These are phyloP conservation scores for Lactarius hatsudake DNA, from an alignment of 768 basidiomycete genomes.

Conservation along the genomic window DNA sequence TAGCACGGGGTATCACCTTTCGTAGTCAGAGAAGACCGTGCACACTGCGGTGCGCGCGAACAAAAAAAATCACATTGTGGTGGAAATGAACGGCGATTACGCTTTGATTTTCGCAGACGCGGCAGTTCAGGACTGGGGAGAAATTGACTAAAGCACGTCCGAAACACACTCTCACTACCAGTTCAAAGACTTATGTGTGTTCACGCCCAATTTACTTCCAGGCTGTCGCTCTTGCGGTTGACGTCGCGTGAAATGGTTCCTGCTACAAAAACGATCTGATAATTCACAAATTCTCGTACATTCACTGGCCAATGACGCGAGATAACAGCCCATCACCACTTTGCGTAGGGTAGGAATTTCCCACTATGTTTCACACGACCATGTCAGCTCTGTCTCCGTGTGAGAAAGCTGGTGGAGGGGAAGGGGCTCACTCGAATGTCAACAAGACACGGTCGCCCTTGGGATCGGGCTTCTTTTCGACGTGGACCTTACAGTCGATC, in stretches of 20 bases:
- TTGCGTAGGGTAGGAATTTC: conserved; percentile 73
- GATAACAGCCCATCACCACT: conserved; percentile 44
- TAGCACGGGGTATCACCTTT: neutral
- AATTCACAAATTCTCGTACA: neutral
- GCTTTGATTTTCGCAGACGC: neutral
- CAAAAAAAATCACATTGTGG: neutral
- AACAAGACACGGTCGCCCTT: conserved; percentile 77
- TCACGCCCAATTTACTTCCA: neutral
- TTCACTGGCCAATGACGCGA: neutral
- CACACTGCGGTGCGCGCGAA: neutral
- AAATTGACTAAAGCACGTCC: neutral
- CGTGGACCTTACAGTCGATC: conserved; percentile 75
- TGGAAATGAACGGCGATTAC: neutral
- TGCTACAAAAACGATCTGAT: neutral
- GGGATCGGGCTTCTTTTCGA: conserved; percentile 68
- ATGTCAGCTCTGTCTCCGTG: neutral
- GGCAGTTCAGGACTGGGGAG: neutral
- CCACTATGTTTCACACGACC: conserved; percentile 44
- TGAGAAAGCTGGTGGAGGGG: neutral
- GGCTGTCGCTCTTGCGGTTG: neutral
- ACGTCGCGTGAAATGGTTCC: neutral
- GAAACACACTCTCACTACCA: neutral
- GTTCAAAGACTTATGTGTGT: neutral
- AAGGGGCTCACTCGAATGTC: conserved; percentile 66
- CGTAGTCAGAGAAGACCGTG: neutral